A percentile compares a stretch with the other conserved stretches of the same genome.
phyloP scores from a whole-genome alignment of 352 stramenopile species.

The Phytophthora sp. region DNA sequence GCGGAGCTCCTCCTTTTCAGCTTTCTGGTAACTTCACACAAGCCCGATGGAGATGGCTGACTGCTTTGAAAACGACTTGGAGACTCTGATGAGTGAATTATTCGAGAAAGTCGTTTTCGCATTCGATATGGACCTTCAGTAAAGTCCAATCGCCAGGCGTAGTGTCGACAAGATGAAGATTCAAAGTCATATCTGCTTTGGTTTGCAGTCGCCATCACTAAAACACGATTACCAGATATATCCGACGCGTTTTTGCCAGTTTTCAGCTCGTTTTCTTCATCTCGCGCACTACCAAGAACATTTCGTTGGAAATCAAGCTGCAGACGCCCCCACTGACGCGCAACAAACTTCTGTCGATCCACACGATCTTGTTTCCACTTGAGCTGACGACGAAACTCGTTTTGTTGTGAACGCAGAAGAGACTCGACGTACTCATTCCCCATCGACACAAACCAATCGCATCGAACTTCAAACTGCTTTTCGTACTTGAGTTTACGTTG shows the following conservation, averaged over 20 bases:
- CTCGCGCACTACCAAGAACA: constrained; percentile 1
- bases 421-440: constrained; percentile 44
- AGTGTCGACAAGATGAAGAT: not conserved
- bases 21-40: not conserved
- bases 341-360: constrained; percentile 70
- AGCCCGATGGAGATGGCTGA: constrained; percentile 6
- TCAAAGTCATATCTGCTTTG: constrained; percentile 18
- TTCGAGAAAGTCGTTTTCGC: constrained; percentile 55
- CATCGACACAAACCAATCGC: constrained; percentile 53
- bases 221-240: constrained; percentile 1
- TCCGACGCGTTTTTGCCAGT: not conserved
- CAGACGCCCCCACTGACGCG: constrained; percentile 57
- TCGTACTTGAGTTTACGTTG: constrained; percentile 46
- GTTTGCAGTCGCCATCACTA: constrained; percentile 21
- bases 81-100: constrained; percentile 14
- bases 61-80: constrained; percentile 17
- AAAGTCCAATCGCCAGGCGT: constrained; percentile 56
- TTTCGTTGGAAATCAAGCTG: constrained; percentile 30
- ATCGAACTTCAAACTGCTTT: constrained; percentile 47
- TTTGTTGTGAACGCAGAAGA: constrained; percentile 50
- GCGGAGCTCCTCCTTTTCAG: not conserved
- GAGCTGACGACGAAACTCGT: constrained; percentile 59
- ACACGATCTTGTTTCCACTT: constrained; percentile 75
- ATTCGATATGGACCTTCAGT: constrained; percentile 74
- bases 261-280: not conserved